Conservation (phyloP, 2,329 filamentous ascomycete species). For the Trichoderma citrinoviride region DNA sequence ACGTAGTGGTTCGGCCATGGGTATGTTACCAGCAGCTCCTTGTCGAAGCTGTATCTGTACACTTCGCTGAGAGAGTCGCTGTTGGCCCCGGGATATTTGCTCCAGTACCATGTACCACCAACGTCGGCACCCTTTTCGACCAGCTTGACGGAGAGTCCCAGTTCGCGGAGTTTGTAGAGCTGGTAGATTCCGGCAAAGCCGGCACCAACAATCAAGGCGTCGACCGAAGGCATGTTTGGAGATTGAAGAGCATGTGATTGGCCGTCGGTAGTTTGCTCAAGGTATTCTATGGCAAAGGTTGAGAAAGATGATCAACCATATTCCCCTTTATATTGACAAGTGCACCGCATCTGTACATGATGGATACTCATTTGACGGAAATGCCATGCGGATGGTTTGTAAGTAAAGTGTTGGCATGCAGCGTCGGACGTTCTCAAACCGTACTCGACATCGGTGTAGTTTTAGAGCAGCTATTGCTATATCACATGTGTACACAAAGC, state of each 20-base stretch:
- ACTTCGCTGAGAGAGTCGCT: neutral
- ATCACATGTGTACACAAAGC: too few relatives aligned
- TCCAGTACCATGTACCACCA: conserved; percentile 4
- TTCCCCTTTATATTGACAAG: too few relatives aligned
- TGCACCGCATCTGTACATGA: too few relatives aligned
- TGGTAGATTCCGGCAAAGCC: neutral
- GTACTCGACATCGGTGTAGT: too few relatives aligned
- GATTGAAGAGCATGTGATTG: neutral
- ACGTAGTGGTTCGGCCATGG: neutral
- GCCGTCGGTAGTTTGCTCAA: too few relatives aligned
- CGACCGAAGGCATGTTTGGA: neutral
- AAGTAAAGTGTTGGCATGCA: too few relatives aligned
- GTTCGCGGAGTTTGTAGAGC: conserved; percentile 1
- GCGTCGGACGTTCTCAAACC: too few relatives aligned
- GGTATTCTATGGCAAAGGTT: neutral
- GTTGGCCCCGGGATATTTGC: neutral
- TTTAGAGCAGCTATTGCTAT: too few relatives aligned
- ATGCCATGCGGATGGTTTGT: too few relatives aligned
- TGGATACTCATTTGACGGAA: too few relatives aligned
- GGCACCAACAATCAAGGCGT: neutral
- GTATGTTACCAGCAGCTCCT: neutral
- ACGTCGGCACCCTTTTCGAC: neutral
- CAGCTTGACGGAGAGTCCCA: neutral
- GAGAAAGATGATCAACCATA: too few relatives aligned
- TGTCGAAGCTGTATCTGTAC: conserved; percentile 1